Evolutionary conservation across 164 flowering plant species (phyloP).

Genomic region (Paratinospora sagittata): DNA sequence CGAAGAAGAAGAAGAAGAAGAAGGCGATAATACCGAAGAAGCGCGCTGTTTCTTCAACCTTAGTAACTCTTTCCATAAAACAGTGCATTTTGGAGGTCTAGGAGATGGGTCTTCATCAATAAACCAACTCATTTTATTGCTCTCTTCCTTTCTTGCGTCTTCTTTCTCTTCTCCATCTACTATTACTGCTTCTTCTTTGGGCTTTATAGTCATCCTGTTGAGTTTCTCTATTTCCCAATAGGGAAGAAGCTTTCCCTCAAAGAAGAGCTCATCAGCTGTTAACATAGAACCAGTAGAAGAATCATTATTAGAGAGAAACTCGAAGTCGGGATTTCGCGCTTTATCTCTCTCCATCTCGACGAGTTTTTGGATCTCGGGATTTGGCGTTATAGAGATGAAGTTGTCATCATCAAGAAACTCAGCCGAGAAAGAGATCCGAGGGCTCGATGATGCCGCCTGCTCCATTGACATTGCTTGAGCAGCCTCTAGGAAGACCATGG

Average conservation of each 20-base stretch:
- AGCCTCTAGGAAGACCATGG: constrained; percentile 44
- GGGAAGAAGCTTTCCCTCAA: constrained; percentile 79
- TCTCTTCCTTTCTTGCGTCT: constrained; percentile 21
- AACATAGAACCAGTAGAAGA: constrained; percentile 34
- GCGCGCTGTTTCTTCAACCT: constrained; percentile 65
- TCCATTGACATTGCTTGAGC: constrained; percentile 27
- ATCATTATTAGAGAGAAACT: constrained; percentile 52
- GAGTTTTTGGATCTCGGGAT: constrained; percentile 14
- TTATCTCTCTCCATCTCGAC: constrained; percentile 18
- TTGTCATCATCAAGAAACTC: constrained; percentile 53
- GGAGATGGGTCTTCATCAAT: constrained; percentile 93
- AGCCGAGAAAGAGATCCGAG: constrained; percentile 71
- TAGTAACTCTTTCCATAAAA: constrained; percentile 83
- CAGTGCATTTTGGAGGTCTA: constrained; percentile 91
- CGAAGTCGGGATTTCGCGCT: constrained; percentile 45
- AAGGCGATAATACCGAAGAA: constrained; percentile 38
- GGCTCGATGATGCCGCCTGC: constrained; percentile 31
- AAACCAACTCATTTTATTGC: constrained; percentile 50
- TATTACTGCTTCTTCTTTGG: constrained; percentile 11
- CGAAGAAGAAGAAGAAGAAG: constrained; percentile 45
- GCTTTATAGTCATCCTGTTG: constrained; percentile 33
- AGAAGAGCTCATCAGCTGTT: constrained; percentile 84
- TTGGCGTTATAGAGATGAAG: constrained; percentile 55
- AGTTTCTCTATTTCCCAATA: constrained; percentile 64
- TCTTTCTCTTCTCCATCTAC: constrained; percentile 11